Base-by-base conservation (phyloP, 2,329 filamentous ascomycete genomes). In the Monilinia fructicola region DNA sequence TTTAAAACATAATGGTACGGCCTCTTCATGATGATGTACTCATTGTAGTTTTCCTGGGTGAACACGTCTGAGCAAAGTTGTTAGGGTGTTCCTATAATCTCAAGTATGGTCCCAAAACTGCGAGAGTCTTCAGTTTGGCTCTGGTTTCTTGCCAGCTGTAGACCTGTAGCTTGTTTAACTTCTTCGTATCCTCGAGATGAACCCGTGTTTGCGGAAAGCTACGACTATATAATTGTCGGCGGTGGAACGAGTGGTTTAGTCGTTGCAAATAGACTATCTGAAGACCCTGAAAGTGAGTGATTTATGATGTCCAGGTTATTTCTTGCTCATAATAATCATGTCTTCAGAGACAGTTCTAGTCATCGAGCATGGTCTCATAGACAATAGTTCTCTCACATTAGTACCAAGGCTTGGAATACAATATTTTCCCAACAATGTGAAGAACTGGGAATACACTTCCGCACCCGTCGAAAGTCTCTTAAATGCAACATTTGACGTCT, bases 231-330 rank as follows among this genome's bases (percentile, higher is more conserved):
- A 18, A 64, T 64, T 21, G 40, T 64, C 46, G 61, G 52, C 23
- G 61, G 61, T 46, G 61, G 52, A 31, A 64, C 61, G 38, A 54
- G 50, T 21, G 61, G 52, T 50, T 26, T 64, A 5, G 74, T 78
- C 1, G 71, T 81, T 10, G 80, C 80, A 5, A 73, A 74, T 48
- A 77, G 79, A 3, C 74, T 81, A 21, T 75, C 72, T 23, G 78
- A 80, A 67, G 74, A 79, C 67, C 69, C 73, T 23, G 60, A 65
- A 67, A 69, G 72, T 70, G 63, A 35, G 50, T 53, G 7, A 26
- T 28, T 40, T 40, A 14, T n/a, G 21, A 26, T 26, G 3, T 40
- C 23, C 42, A 10, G 3, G 31, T 31, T 18, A 23, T 21, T 14
- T 53, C 21, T 14, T 16, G 31, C 31, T 62, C 1, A 62, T 23